Base-by-base conservation (phyloP, 306 rosid species). In the Elaeagnus macrophylla region DNA sequence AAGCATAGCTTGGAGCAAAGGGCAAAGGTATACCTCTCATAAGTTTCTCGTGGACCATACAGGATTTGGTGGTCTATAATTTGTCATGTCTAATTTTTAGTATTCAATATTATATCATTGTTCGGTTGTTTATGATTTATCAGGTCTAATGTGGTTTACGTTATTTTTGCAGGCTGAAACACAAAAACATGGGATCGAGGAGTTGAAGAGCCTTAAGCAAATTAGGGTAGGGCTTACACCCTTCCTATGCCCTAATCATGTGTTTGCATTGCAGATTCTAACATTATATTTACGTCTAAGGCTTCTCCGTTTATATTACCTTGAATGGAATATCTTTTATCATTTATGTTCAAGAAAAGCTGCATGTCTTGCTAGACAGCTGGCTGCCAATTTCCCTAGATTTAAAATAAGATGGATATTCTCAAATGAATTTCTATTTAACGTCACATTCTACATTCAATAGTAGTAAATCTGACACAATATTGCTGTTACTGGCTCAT, bases 121-220 rank as follows among this genome's bases (percentile, higher is more conserved):
- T 38, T 66, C n/a, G 44, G 25, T 37, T 15, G 9, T 9, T 18
- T 54, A 8, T 64, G 20, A 10, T 37, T 19, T 37, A 39, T 19
- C 40, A 8, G 15, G 8, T 56, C 48, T 39, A 37, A 59, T 6
- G 25, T 47, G 39, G 20, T 14, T 54, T n/a, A 39, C 11, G 20
- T 42, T 16, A 46, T 54, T 50, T 74, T 43, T 61, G 48, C 85
- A 93, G 99, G 89, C 94, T 67, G 99, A 93, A 68, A 75, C 76
- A 67, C 93, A 80, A 69, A 83, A 82, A 53, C 89, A 84, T 73
- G 99, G 99, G 60, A 73, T 77, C 5, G 99, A 84, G 78, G 99
- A 93, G 57, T 66, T 93, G 35, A 88, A 84, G 77, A 73, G 80
- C 50, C 74, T 93, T 56, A 81, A 80, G 80, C 81, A 79, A 77